Base-by-base conservation (phyloP, 108 stramenopile species). In the Seminavis robusta region DNA sequence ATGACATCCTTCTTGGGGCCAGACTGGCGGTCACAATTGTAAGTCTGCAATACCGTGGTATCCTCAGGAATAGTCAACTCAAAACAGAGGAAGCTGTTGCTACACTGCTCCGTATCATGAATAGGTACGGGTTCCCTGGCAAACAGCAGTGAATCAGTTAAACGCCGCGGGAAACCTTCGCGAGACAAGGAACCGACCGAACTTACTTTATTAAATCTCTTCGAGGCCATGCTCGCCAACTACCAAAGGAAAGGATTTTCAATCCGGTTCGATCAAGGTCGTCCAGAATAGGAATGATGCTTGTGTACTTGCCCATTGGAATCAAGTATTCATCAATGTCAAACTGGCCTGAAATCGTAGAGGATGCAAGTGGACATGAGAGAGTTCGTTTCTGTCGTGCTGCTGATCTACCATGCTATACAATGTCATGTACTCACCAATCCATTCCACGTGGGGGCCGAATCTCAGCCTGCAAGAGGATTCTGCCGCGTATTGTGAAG, bases 271-370 rank as follows among this genome's bases (percentile, higher is more conserved):
- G 26, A 19, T 75, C 74, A 1, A 76, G 41, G 29, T 75, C 65
- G 13, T 74, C 65, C 28, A 80, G 46, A 38, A 80, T 30, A 6
- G 69, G 70, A 19, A 57, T 20, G 0, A 75, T 34, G 23, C 38
- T 56, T 21, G 36, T 52, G 38, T 68, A 72, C 3, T 81, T 56
- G 19, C 74, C 74, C 65, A 84, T 87, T 16, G 90, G 90, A 13
- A 86, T 60, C 27, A 94, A 52, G 45, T 90, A 94, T 62, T 94
- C 92, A 52, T 94, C 92, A 33, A 82, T 88, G 52, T 90, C 92
- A 53, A 90, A 88, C n/a, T 77, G 76, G 1, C 69, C n/a, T n/a
- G n/a, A n/a, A n/a, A n/a, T n/a, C n/a, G n/a, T n/a, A n/a, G n/a
- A n/a, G n/a, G n/a, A n/a, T n/a, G n/a, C n/a, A n/a, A n/a, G n/a